Conservation (phyloP, 495 filamentous ascomycete genomes). For the Penicillium cataractarum region DNA sequence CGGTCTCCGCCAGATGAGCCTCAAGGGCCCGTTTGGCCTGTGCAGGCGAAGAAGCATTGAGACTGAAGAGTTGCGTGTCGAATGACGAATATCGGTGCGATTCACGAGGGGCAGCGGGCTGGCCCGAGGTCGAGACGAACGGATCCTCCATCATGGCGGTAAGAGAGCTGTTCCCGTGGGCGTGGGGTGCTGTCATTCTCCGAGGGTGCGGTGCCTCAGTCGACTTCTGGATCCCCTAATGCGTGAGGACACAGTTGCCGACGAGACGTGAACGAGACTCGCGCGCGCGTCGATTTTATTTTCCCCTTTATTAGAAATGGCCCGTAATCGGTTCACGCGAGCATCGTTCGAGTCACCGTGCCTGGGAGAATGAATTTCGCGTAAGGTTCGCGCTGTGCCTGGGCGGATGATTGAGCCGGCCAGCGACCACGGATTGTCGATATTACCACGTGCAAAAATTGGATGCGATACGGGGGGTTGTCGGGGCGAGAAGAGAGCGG, state of each 20-base stretch:
- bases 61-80: conserved; percentile 74
- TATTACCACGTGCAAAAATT: conserved; percentile 17
- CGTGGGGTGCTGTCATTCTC: conserved; percentile 25
- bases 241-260: conserved; percentile 32
- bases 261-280: conserved; percentile 23
- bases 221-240: conserved; percentile 32
- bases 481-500: conserved; percentile 15
- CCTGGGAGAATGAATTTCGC: conserved; percentile 10
- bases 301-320: conserved; percentile 15
- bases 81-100: conserved; percentile 78
- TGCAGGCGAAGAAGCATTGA: conserved; percentile 77
- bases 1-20: conserved; percentile 88
- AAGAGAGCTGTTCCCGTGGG: conserved; percentile 25
- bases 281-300: conserved; percentile 25
- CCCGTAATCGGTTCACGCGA: conserved; percentile 29
- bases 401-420: conserved; percentile 35
- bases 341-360: conserved; percentile 38
- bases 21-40: conserved; percentile 88
- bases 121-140: conserved; percentile 49
- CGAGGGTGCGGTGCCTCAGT: conserved; percentile 20
- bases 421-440: conserved; percentile 36
- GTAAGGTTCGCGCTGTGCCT: conserved; percentile 11
- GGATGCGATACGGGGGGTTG: conserved; percentile 10
- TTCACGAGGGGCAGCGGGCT: conserved; percentile 44
- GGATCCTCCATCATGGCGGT: conserved; percentile 57